A percentile compares a stretch with the other conserved stretches of the same genome.
phyloP scores from a whole-genome alignment of 306 rosid species.

The Abrus pulchellus region DNA sequence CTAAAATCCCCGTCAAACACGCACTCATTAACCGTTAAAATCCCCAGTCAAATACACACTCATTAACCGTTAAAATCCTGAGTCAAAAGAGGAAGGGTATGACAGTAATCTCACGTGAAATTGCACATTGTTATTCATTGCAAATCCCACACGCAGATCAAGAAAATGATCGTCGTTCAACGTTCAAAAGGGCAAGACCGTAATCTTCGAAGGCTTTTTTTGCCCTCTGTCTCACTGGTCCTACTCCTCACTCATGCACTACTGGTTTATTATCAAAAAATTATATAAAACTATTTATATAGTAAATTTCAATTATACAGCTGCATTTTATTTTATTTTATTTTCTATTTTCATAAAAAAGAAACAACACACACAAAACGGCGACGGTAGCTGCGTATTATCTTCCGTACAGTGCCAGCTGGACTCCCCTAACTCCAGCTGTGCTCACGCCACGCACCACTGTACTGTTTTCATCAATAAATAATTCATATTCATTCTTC shows the following conservation, averaged over 20 bases:
- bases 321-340: neutral
- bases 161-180: constrained; percentile 41
- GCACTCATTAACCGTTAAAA: too few relatives aligned
- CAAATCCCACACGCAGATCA: constrained; percentile 8
- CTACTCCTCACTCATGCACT: neutral
- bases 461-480: neutral
- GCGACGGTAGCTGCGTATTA: constrained; percentile 56
- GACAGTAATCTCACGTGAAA: neutral
- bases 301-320: neutral
- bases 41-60: too few relatives aligned
- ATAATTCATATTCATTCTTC: neutral
- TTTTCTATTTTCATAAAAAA: neutral
- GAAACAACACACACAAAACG: constrained; percentile 40
- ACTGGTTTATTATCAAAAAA: too few relatives aligned
- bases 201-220: neutral
- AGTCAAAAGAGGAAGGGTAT: neutral
- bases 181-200: constrained; percentile 47
- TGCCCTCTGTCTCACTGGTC: neutral
- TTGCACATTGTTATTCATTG: constrained; percentile 2
- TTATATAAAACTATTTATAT: neutral
- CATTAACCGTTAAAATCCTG: too few relatives aligned
- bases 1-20: too few relatives aligned
- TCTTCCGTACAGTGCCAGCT: constrained; percentile 54
- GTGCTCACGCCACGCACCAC: constrained; percentile 25
- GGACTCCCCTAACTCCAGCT: constrained; percentile 56